Evolutionary conservation across 139 green algal genomes (phyloP).

Genomic region (Zygnema circumcarinatum): DNA sequence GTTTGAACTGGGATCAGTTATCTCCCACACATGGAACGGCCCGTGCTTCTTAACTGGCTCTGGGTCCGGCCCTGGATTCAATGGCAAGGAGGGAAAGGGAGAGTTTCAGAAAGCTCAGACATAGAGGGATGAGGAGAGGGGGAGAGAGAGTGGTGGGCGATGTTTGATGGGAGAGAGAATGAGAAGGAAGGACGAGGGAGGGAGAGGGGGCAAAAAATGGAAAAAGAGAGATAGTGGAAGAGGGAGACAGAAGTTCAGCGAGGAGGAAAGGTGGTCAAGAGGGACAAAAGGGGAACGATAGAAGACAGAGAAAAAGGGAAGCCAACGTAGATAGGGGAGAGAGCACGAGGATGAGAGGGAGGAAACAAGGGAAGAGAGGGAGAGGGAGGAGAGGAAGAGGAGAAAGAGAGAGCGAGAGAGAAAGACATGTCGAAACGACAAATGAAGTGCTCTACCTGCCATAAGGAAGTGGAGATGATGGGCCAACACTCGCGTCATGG

Average conservation of each 20-base stretch:
- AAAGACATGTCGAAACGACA: too few species aligned
- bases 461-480: too few species aligned
- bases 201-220: neutral
- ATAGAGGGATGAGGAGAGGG: neutral
- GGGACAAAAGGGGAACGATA: neutral
- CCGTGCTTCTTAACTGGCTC: neutral
- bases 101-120: neutral
- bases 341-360: neutral
- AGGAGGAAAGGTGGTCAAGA: neutral
- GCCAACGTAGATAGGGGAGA: neutral
- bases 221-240: neutral
- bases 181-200: neutral
- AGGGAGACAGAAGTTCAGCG: neutral
- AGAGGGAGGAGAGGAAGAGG: neutral
- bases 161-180: neutral
- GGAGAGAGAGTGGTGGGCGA: neutral
- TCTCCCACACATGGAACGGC: too few species aligned
- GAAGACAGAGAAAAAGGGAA: neutral
- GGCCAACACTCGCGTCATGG: too few species aligned
- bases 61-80: too few species aligned
- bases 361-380: neutral
- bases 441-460: too few species aligned
- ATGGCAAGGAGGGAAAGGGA: too few species aligned
- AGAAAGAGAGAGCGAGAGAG: too few species aligned
- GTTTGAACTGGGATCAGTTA: too few species aligned